Base-by-base conservation (phyloP, 257 asterid genomes). In the Solanum chaucha region DNA sequence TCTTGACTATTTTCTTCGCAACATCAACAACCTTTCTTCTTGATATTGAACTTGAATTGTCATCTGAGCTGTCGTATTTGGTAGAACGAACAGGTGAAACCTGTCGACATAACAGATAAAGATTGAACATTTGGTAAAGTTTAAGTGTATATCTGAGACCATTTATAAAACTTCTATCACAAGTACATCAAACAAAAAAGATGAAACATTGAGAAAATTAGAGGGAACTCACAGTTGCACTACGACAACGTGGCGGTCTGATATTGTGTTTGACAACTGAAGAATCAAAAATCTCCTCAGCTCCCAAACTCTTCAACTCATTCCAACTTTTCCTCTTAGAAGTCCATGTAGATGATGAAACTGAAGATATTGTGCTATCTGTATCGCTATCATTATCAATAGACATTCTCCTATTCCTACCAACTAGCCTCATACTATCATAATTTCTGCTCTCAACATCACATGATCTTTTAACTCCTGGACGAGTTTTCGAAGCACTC, bases 291-390 rank as follows among this genome's bases (percentile, higher is more conserved):
- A 92, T 92, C 51, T 92, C 93, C 85, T 92, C 91, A 4, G 88
- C 91, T 38, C 91, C 92, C 61, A 90, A 75, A 48, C 91, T 89
- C n/a, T 94, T 96, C 1, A 96, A 91, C 44, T 92, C 93, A 6
- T 87, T 91, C 98, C 98, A 95, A 93, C 98, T 94, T 87, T 94
- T 90, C 86, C 98, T 87, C 92, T 89, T 94, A 11, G 93, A 86
- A 5, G 86, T 59, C 14, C 68, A 83, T 6, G 83, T 59, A 6
- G 85, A 80, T 10, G 92, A 86, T 6, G 93, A 89, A 6, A 88
- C 58, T 11, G 90, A 90, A 3, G 94, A 93, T 22, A 87, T 3
- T 26, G 88, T 84, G 78, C 95, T 88, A 70, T 92, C 96, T 4
- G 88, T 87, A 89, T 93, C 96, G 20, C 94, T 89, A 88, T 93